Evolutionary conservation across 176 grass and related monocot genomes (phyloP), one percentile per base, ranked within the genome.

Genomic region (Saccharum spontaneum): DNA sequence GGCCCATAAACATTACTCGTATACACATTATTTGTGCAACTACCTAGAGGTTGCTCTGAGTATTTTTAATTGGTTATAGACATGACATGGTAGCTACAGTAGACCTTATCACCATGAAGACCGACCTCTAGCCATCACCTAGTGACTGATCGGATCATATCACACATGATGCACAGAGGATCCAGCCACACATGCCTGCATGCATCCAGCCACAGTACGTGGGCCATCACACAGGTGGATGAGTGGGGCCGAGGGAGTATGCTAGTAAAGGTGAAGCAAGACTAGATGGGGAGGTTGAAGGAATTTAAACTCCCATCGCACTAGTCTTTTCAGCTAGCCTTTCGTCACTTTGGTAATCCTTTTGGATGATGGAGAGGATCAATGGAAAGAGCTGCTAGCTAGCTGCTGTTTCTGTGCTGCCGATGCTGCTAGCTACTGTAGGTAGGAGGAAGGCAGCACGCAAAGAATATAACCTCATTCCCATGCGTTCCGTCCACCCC

Each of bases 271-370:
- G 83, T 63, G 83, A 83, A 66, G 77, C 86, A 88, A 86, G 67
- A 72, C 85, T 52, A 57, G 83, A 89, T 68, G 81, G 85, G 85
- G 87, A 72, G 67, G 87, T 94, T 90, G 87, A 67, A 88, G 61
- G 81, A 76, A 87, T 76, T 77, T 81, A 88, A 69, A 86, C 87
- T 86, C 90, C 79, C 60, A 90, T 88, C 83, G 67, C 76, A 28
- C 69, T 63, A 33, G 89, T 88, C 85, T 88, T 90, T 95, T 92
- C 88, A 84, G 73, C 73, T 76, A 82, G 66, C 72, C 92, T 71
- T 63, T 88, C 49, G n/a, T 76, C 52, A 9, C 24, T 74, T 74
- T 50, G 23, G 24, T 43, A 6, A 6, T 90, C 73, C 71, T 83
- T 84, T 77, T 69, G 22, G 57, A 61, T 61, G 50, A 75, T 23